phyloP scores from a whole-genome alignment of 1,139 yeast genomes.

The Blastobotrys petasosporus region DNA sequence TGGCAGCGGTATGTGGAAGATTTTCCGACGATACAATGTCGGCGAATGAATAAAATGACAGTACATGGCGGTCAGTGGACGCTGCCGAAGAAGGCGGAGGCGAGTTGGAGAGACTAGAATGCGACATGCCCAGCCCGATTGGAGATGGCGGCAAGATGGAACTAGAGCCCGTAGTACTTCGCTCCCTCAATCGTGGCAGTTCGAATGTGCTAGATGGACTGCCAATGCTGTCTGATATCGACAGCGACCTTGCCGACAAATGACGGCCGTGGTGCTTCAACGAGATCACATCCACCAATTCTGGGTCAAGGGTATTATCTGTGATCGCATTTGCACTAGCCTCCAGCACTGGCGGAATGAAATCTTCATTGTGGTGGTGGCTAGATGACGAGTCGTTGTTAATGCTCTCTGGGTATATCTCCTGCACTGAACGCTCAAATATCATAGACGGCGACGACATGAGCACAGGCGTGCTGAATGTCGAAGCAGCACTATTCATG shows the following conservation, averaged over 20 bases:
- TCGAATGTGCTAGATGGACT: constrained; percentile 6
- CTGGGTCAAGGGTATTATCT: constrained; percentile 52
- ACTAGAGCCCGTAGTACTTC: constrained; percentile 5
- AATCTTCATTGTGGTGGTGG: constrained; percentile 57
- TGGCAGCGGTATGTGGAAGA: constrained; percentile 5
- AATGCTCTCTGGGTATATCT: constrained; percentile 6
- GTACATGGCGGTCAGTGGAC: constrained; percentile 39
- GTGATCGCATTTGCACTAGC: constrained; percentile 63
- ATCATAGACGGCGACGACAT: constrained; percentile 11
- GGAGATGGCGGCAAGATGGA: neutral
- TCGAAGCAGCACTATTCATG: neutral
- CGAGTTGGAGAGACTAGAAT: neutral
- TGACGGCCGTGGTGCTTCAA: constrained; percentile 32
- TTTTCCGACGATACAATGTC: constrained; percentile 47
- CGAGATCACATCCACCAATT: constrained; percentile 62
- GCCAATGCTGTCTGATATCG: constrained; percentile 7
- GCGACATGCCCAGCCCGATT: constrained; percentile 5
- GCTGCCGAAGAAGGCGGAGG: neutral
- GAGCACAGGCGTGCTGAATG: neutral
- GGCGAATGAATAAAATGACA: constrained; percentile 72
- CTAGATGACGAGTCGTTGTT: constrained; percentile 23
- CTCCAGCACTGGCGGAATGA: constrained; percentile 78
- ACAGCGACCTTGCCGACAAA: constrained; percentile 7
- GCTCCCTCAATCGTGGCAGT: constrained; percentile 1
- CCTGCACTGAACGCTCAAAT: constrained; percentile 12